Conservation (phyloP, 148 eudicot genomes). For the Rhododendron williamsianum region DNA sequence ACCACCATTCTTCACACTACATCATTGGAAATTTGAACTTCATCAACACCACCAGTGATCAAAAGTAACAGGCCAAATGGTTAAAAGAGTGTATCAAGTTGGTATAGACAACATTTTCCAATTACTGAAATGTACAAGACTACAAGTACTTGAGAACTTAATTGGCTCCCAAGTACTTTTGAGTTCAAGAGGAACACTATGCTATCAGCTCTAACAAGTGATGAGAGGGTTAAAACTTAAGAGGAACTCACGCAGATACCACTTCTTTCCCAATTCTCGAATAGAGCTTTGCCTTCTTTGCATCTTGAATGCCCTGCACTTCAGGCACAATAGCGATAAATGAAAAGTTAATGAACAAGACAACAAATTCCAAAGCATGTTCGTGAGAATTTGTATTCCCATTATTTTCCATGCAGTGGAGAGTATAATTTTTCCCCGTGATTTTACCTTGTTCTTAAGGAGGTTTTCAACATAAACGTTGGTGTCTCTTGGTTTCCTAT, state of each 20-base stretch:
- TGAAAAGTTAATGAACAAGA: slow-evolving; percentile 11
- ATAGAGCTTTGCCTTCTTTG: slow-evolving; percentile 73
- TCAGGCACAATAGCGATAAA: slow-evolving; percentile 8
- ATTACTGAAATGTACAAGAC: not conserved
- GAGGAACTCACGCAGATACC: slow-evolving; percentile 80
- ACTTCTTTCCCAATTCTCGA: slow-evolving; percentile 86
- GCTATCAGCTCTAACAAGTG: slow-evolving; percentile 7
- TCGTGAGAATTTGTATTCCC: not conserved
- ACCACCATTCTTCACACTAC: slow-evolving; percentile 94
- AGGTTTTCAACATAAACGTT: not conserved
- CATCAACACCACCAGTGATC: slow-evolving; percentile 9
- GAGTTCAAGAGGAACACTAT: not conserved
- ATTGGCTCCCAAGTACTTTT: not conserved
- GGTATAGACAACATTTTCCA: not conserved
- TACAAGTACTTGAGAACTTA: not conserved
- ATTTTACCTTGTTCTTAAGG: not conserved
- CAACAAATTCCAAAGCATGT: not conserved
- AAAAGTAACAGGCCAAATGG: slow-evolving; percentile 3
- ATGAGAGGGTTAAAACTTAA: not conserved
- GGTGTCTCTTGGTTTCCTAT: not conserved
- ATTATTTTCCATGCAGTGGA: not conserved
- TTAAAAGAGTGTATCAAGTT: not conserved
- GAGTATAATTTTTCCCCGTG: not conserved
- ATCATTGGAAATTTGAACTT: slow-evolving; percentile 1
- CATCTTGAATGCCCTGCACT: slow-evolving; percentile 72